Base-by-base conservation (phyloP, 805 yeast genomes). In the Candida coquimbonensis region DNA sequence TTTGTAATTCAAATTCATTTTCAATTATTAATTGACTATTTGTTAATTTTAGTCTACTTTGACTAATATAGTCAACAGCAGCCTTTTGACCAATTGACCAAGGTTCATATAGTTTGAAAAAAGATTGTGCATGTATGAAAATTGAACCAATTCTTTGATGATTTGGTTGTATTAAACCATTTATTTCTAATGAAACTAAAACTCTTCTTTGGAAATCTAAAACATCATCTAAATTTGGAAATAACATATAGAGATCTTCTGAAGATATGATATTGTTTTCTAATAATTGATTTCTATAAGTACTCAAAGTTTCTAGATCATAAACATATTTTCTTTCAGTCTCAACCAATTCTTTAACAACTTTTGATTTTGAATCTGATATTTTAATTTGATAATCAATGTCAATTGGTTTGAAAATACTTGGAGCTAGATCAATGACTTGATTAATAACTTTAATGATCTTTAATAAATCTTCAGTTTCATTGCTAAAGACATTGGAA, bases 271-370 rank as follows among this genome's bases (percentile, higher is more conserved):
- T 67, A 49, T 85, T 90, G 12, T 81, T 75, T 14, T 74, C 69
- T 42, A 77, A 67, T 38, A 93, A 70, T 53, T 85, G 93, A 45
- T 74, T 71, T 61, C 81, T 81, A 65, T 87, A 93, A 36, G 66
- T 65, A 36, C 74, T 72, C 55, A 93, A 65, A 14, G 79, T 76
- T 64, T 91, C 97, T 51, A 93, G 69, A 62, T 93, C 98, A 63
- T 83, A 87, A 26, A 93, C 96, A 62, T 84, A 93, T 64, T 87
- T 89, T 53, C 98, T 74, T 67, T 93, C 99, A 5, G 96, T 87
- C 54, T 82, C 87, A 36, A 93, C 76, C 33, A 93, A 67, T 66
- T 93, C 99, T 53, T 76, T 77, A 44, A 90, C 81, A 39, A 91
- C 90, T 56, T 84, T 87, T 16, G 87, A 79, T 47, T 87, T 72